phyloP scores from a whole-genome alignment of 2,329 filamentous ascomycete species.

The Phyllosticta citribraziliensis region DNA sequence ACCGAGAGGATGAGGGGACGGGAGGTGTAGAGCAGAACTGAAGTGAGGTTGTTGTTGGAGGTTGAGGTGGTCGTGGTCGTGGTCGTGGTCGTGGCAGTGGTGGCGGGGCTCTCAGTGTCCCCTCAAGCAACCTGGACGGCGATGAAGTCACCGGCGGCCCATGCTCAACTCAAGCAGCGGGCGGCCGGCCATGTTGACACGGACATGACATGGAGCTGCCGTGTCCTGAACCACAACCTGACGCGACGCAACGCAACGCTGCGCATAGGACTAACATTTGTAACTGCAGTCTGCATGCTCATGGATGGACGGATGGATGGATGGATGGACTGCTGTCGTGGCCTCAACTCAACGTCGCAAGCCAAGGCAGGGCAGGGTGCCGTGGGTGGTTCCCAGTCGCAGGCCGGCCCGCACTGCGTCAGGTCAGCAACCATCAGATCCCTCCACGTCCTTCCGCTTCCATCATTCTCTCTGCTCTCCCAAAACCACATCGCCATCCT shows the following conservation, averaged over 20 bases:
- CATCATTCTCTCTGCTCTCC: neutral
- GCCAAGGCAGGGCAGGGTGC: too few relatives aligned
- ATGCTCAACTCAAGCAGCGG: too few relatives aligned
- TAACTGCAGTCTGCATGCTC: neutral
- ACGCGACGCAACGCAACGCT: too few relatives aligned
- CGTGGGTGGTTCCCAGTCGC: too few relatives aligned
- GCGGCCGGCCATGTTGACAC: too few relatives aligned
- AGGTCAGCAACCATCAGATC: too few relatives aligned
- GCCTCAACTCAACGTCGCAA: neutral
- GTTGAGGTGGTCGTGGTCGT: neutral
- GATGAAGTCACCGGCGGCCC: neutral
- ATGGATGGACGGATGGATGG: too few relatives aligned
- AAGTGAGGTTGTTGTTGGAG: neutral
- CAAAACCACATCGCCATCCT: neutral
- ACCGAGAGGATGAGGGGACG: neutral
- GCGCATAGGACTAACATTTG: too few relatives aligned
- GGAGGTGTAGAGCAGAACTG: neutral
- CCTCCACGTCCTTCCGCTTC: neutral
- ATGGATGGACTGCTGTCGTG: neutral
- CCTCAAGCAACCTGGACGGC: neutral
- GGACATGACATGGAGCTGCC: neutral
- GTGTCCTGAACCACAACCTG: neutral
- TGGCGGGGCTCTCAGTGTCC: neutral
- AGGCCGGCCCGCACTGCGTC: too few relatives aligned
- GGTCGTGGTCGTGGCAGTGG: neutral